phyloP scores from a whole-genome alignment of 345 rosid species.

The Leavenworthia alabamica region DNA sequence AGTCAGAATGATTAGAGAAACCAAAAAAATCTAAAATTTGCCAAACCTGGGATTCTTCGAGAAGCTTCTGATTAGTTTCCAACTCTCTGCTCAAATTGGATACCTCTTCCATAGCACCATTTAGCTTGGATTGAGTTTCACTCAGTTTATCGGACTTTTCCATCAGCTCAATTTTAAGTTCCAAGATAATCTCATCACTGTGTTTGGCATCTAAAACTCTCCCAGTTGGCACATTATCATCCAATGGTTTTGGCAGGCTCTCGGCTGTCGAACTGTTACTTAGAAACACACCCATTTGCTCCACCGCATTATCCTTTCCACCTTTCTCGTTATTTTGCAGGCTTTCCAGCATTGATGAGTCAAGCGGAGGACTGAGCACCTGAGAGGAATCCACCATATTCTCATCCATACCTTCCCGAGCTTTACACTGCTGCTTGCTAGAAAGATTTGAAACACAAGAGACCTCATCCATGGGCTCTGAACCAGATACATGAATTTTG shows the following conservation, averaged over 20 bases:
- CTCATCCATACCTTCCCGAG: constrained; percentile 87
- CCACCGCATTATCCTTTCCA: constrained; percentile 54
- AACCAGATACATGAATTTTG: constrained; percentile 40
- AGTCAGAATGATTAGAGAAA: background rate
- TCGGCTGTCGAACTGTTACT: constrained; percentile 87
- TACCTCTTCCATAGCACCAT: constrained; percentile 67
- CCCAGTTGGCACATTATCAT: constrained; percentile 40
- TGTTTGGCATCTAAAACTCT: constrained; percentile 36
- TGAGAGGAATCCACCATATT: constrained; percentile 91
- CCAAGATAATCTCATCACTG: constrained; percentile 38
- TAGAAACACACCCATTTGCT: constrained; percentile 56
- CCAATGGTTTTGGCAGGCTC: constrained; percentile 53
- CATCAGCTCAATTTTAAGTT: constrained; percentile 49
- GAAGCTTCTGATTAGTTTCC: constrained; percentile 71
- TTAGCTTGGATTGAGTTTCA: constrained; percentile 63
- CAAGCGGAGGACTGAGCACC: constrained; percentile 58
- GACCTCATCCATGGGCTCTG: constrained; percentile 95
- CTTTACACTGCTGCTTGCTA: constrained; percentile 59
- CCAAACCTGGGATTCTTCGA: constrained; percentile 93
- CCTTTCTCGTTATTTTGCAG: constrained; percentile 58
- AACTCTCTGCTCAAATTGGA: constrained; percentile 58
- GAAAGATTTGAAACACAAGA: constrained; percentile 75
- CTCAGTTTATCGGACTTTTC: constrained; percentile 54
- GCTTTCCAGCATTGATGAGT: constrained; percentile 81
- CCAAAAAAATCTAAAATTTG: background rate